A percentile compares a stretch with the other conserved stretches of the same genome.
Conservation (phyloP, 106 monocot species). For the Phalaenopsis aphrodite region DNA sequence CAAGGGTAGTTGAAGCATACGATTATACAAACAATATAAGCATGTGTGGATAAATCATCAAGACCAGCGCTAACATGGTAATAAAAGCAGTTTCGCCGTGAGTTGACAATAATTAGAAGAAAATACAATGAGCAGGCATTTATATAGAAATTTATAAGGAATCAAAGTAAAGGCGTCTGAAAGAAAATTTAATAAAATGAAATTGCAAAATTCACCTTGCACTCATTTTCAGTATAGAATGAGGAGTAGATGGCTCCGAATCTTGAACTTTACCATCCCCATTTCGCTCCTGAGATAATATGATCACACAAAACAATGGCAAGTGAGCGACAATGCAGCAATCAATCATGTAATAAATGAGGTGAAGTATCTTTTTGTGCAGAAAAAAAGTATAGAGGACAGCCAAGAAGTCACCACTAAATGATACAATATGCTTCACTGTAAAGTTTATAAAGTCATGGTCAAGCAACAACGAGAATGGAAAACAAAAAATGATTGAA, state of each 20-base stretch:
- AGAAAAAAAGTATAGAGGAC: not conserved
- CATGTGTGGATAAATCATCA: not conserved
- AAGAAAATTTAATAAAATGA: not conserved
- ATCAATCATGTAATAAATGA: not conserved
- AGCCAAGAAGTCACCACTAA: not conserved
- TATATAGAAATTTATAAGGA: not conserved
- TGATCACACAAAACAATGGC: not conserved
- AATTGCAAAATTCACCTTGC: slow-evolving; percentile 38
- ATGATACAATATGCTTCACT: not conserved
- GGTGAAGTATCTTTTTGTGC: not conserved
- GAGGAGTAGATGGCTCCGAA: slow-evolving; percentile 63
- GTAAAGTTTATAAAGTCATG: not conserved
- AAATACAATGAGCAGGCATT: not conserved
- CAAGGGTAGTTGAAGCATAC: not conserved
- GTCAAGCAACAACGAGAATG: not conserved
- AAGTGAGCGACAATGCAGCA: slow-evolving; percentile 1
- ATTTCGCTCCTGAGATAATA: slow-evolving; percentile 46
- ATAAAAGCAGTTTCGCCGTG: not conserved
- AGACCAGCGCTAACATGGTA: not conserved
- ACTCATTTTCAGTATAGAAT: slow-evolving; percentile 36
- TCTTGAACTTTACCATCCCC: slow-evolving; percentile 44
- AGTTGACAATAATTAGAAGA: not conserved
- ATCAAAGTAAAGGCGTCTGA: not conserved
- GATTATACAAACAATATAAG: not conserved
- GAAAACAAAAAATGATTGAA: not conserved